Percentiles rank a stretch among this genome's conserved stretches.
Conservation (phyloP, 495 filamentous ascomycete genomes). For the Aspergillus funiculosus region DNA sequence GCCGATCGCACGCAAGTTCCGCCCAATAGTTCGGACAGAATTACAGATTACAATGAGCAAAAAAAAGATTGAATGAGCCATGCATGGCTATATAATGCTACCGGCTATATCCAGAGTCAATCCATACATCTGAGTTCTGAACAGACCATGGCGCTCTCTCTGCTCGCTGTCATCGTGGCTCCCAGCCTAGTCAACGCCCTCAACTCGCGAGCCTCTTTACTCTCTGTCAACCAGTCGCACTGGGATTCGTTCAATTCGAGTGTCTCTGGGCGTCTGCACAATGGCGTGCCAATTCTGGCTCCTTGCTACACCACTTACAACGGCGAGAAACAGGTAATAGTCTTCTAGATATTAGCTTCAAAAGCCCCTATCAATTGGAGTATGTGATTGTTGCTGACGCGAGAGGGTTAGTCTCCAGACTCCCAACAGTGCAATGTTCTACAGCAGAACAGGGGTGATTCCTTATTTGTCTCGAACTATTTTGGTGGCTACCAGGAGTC, state of each 20-base stretch:
- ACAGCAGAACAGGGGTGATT: not conserved
- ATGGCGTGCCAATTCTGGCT: constrained; percentile 10
- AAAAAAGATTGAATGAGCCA: too few relatives aligned
- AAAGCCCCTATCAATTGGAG: too few relatives aligned
- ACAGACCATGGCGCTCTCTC: not conserved
- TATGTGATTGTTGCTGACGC: not conserved
- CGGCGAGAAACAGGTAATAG: not conserved
- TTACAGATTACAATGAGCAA: too few relatives aligned
- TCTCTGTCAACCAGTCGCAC: not conserved
- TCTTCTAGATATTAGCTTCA: not conserved
- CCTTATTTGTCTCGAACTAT: constrained; percentile 1
- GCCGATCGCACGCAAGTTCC: too few relatives aligned
- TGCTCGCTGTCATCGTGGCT: not conserved
- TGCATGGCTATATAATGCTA: too few relatives aligned
- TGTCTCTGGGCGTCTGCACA: constrained; percentile 11
- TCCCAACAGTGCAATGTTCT: not conserved
- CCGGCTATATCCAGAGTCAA: too few relatives aligned
- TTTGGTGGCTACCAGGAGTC: constrained; percentile 11
- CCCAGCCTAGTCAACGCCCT: not conserved
- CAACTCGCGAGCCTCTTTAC: not conserved
- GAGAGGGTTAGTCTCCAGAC: not conserved
- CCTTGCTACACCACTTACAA: constrained; percentile 13
- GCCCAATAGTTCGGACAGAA: too few relatives aligned
- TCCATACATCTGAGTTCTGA: too few relatives aligned
- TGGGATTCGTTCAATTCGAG: constrained; percentile 16